phyloP scores from a whole-genome alignment of 192 early-diverging fungal species.

The Rhizoclosmatium sp. region DNA sequence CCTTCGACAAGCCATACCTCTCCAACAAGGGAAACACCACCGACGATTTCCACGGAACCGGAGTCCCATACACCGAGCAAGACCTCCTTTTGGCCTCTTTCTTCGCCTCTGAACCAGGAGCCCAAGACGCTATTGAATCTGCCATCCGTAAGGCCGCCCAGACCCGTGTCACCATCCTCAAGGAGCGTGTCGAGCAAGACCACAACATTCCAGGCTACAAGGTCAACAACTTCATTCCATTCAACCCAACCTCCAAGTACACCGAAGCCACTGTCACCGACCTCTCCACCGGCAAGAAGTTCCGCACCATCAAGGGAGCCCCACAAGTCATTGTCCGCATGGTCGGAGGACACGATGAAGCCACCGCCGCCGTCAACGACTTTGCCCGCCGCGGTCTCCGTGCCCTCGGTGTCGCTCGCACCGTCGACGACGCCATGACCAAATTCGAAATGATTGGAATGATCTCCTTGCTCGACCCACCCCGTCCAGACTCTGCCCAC shows the following conservation, averaged over 20 bases:
- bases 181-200: constrained; percentile 57
- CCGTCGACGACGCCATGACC: constrained; percentile 68
- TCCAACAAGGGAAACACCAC: constrained; percentile 59
- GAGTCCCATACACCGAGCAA: constrained; percentile 60
- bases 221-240: constrained; percentile 85
- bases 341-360: constrained; percentile 71
- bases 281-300: constrained; percentile 71
- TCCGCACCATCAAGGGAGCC: constrained; percentile 92
- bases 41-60: constrained; percentile 68
- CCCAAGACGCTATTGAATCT: constrained; percentile 88
- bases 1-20: constrained; percentile 82
- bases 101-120: constrained; percentile 83
- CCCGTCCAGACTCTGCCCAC: constrained; percentile 90
- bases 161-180: constrained; percentile 73
- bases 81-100: constrained; percentile 85
- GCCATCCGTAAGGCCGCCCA: constrained; percentile 87
- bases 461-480: constrained; percentile 92
- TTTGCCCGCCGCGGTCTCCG: constrained; percentile 89
- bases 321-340: constrained; percentile 89
- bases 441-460: constrained; percentile 88
- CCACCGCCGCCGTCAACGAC: constrained; percentile 80
- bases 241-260: constrained; percentile 91
- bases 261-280: constrained; percentile 86
- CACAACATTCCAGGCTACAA: constrained; percentile 86
- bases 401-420: constrained; percentile 88